Base-by-base conservation (phyloP, 2,329 filamentous ascomycete genomes). In the Fusarium sp. region DNA sequence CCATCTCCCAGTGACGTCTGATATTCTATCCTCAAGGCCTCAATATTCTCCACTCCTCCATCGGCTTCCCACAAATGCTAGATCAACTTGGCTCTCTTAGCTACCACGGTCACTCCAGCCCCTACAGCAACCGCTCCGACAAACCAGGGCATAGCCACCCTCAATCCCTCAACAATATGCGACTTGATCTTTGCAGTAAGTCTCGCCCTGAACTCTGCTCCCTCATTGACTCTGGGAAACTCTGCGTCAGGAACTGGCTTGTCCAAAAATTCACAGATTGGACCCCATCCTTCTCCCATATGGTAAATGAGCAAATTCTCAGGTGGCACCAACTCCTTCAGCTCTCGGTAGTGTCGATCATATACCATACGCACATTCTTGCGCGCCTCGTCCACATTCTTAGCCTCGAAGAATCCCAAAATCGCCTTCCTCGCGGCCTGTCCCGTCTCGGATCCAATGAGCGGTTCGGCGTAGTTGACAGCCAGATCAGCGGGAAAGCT, bases 241-340 rank as follows among this genome's bases (percentile, higher is more conserved):
- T 77, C 71, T 2, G 67, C 71, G 5, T 77, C 75, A 0, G 83
- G 84, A 14, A 82, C 69, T 1, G 77, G 71, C 48, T 81, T 81
- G 0, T 60, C 82, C 16, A 85, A 63, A 54, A 85, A 84, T 29
- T 77, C 67, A 60, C 83, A 84, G 9, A 85, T 73, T 4, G 83
- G 82, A 18, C 37, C 80, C 82, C 83, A 84, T 1, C 84, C 84
- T 2, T 82, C 76, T 0, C 73, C 77, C 52, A 84, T 61, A 1
- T 68, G 68, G 65, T 80, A 85, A 60, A 81, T 76, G 7, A 84
- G 62, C 22, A 84, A 61, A n/a, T 70, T 65, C 1, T 62, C 78
- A 4, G 69, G 33, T 0, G 80, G 76, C 20, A 80, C 76, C 41
- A 79, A 71, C 35, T 81, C 79, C 5, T 74, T 71, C 2, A 84